Evolutionary conservation across 139 green algal genomes (phyloP).

Genomic region (Chara braunii): DNA sequence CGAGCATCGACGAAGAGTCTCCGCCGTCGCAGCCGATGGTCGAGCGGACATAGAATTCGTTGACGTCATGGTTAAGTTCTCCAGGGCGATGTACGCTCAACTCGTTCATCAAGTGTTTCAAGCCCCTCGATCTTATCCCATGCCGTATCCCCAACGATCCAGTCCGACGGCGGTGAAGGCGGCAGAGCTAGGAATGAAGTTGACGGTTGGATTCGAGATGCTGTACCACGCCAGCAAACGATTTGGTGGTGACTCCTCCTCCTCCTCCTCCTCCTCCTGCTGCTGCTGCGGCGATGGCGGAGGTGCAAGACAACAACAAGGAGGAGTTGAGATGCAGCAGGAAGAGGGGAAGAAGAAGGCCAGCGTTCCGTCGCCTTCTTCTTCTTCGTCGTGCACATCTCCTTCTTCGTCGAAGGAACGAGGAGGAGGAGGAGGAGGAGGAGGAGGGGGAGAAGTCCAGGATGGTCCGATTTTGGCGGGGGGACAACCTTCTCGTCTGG

Average conservation of each 20-base stretch:
- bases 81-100: slow-evolving; percentile 25
- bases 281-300: not conserved
- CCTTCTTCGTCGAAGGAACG: no score
- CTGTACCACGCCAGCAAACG: no score
- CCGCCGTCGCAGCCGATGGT: not conserved
- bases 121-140: slow-evolving; percentile 1
- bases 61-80: slow-evolving; percentile 27
- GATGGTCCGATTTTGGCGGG: not conserved
- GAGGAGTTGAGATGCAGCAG: no score
- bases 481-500: no score
- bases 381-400: no score
- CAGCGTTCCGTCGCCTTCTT: no score
- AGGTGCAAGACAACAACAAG: not conserved
- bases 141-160: not conserved
- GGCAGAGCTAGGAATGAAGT: slow-evolving; percentile 34
- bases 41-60: slow-evolving; percentile 4
- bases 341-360: no score
- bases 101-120: slow-evolving; percentile 20
- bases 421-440: not conserved
- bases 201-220: slow-evolving; percentile 27
- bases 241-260: not conserved
- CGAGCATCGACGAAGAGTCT: not conserved
- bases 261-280: not conserved
- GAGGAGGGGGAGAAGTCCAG: not conserved
- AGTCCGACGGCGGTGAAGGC: not conserved